Conservation (phyloP, 495 filamentous ascomycete genomes). For the Aspergillus campestris region DNA sequence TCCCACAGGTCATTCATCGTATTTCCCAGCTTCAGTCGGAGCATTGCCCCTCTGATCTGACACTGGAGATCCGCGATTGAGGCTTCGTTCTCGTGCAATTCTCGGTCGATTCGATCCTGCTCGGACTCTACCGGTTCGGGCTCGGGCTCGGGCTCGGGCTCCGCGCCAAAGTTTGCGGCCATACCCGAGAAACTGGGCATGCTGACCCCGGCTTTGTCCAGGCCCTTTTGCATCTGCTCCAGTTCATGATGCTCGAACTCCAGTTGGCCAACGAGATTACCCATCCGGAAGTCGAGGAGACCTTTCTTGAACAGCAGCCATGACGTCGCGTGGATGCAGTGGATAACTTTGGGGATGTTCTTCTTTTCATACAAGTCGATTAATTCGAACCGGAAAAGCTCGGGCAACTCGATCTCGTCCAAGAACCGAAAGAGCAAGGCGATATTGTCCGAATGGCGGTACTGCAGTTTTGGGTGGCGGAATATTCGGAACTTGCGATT, state of each 20-base stretch:
- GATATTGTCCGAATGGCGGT: constrained; percentile 95
- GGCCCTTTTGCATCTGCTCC: constrained; percentile 90
- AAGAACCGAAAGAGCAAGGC: constrained; percentile 89
- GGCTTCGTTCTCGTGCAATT: constrained; percentile 66
- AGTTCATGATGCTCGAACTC: constrained; percentile 97
- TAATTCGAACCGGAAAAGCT: constrained; percentile 96
- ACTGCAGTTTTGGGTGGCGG: constrained; percentile 73
- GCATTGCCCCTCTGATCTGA: constrained; percentile 72
- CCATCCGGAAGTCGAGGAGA: constrained; percentile 90
- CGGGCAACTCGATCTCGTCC: constrained; percentile 86
- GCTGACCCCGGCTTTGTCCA: constrained; percentile 87
- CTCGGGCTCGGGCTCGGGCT: constrained; percentile 54
- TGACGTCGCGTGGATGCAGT: constrained; percentile 94
- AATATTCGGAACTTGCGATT: constrained; percentile 73
- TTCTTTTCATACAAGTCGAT: constrained; percentile 99
- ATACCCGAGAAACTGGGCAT: constrained; percentile 98
- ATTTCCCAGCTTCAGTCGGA: constrained; percentile 68
- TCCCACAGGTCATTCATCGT: constrained; percentile 91
- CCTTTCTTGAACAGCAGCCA: constrained; percentile 94
- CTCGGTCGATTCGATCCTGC: constrained; percentile 79
- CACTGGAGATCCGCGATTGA: constrained; percentile 74
- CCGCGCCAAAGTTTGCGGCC: constrained; percentile 90
- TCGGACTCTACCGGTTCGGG: constrained; percentile 75
- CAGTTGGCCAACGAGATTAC: constrained; percentile 94
- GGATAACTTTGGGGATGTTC: constrained; percentile 98